Evolutionary conservation across 768 basidiomycete genomes (phyloP), one percentile per base, ranked within the genome.

Genomic region (Kwoniella mangroviensis): DNA sequence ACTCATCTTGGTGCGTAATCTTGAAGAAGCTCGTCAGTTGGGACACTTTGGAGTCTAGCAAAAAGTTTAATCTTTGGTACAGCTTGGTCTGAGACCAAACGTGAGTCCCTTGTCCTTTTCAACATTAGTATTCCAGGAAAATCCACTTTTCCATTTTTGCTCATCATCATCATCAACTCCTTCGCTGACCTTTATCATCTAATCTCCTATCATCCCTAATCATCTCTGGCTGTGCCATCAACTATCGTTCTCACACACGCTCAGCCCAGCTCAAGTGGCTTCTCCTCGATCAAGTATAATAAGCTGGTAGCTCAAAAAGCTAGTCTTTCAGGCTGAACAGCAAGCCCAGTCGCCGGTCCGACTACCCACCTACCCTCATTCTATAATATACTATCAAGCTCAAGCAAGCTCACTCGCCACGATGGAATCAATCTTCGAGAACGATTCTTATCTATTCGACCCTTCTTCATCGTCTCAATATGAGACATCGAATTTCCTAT

Each of bases 341-440:
- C 69, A 70, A 65, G 63, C 63, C 63, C 63, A 70, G 64, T 70
- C 69, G 69, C 69, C 55, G 69, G 69, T 63, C 41, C 69, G 69
- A 70, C 64, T 65, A 34, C 24, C 41, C 12, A 54, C 60, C 41
- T 43, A 69, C 61, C 52, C 10, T 11, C 41, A 24, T 26, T 49
- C 4, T 40, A 63, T 60, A 53, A 34, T 22, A 54, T 58, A n/a
- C 28, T 24, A 59, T 10, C 63, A 34, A 24, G 12, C 24, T 56
- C 21, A 55, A n/a, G 45, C 64, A 57, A 70, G 69, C 70, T 11
- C 60, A 28, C 54, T 52, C 26, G 42, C 68, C 69, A 72, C 57
- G 55, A 78, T 78, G 76, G 75, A 71, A 19, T 75, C 74, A 24
- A 70, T 78, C 52, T 80, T 78, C 66, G 79, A 80, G 59, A 74